Base-by-base conservation (phyloP, 441 rosid species). In the Biscutella laevigata region DNA sequence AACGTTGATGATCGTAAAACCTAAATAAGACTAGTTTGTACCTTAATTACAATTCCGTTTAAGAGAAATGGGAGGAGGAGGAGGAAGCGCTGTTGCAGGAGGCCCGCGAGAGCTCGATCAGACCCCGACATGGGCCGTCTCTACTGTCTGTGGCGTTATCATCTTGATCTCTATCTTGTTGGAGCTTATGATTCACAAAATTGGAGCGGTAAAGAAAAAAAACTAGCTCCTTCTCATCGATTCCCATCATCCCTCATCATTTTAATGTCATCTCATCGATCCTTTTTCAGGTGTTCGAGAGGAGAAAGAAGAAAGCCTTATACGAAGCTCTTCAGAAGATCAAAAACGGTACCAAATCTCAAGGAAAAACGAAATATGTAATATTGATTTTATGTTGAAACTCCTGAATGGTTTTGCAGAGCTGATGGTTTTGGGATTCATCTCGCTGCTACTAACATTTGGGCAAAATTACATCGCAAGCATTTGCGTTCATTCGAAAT, bases 361-460 rank as follows among this genome's bases (percentile, higher is more conserved):
- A 26, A 6, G 6, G 3, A 4, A 29, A 39, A 49, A 49, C 33
- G 25, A 14, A 27, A 13, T 2, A 26, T 36, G n/a, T 33, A 25
- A n/a, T 26, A 42, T 14, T 5, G 2, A 4, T 33, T 40, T 24
- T 30, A 16, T 6, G 32, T 6, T 55, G 5, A 1, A 14, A 32
- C 1, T 13, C 41, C 15, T 21, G 6, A 3, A 21, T 13, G 2
- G 21, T 26, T 4, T 12, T 35, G 65, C 88, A 88, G 97, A 94
- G 80, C 84, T 88, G 3, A 94, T 94, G 99, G 81, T 94, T 66
- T 71, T 94, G 57, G 97, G 99, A 51, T 86, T 94, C 74, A 94
- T 94, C 41, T 94, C 99, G 28, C 64, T 94, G 59, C 33, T 83
- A 24, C 60, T 88, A 62, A 80, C 98, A 47, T 83, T 91, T 55